A percentile compares a stretch with the other conserved stretches of the same genome.
These are phyloP conservation scores for Cudoniella acicularis DNA, from an alignment of 495 filamentous ascomycete genomes.

Conservation along the genomic window DNA sequence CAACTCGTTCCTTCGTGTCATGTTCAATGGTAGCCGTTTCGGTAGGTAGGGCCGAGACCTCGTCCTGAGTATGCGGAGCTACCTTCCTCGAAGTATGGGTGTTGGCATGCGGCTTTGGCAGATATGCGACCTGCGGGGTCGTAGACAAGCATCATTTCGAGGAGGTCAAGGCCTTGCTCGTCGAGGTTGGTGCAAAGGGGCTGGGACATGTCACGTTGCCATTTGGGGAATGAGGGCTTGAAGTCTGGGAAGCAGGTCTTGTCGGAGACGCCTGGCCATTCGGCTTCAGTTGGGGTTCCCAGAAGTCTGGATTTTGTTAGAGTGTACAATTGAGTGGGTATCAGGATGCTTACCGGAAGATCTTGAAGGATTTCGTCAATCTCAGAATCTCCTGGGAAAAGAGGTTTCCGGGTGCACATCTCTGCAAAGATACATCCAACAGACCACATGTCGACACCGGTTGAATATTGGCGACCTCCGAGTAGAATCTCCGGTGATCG, in stretches of 20 bases:
- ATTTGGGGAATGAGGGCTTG: slow-evolving; percentile 96
- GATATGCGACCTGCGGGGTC: slow-evolving; percentile 92
- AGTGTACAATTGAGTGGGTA: neutral
- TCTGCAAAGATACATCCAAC: slow-evolving; percentile 98
- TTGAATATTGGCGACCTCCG: slow-evolving; percentile 95
- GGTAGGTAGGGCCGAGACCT: slow-evolving; percentile 27
- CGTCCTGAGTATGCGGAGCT: slow-evolving; percentile 33
- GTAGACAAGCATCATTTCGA: slow-evolving; percentile 91
- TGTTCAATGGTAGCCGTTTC: slow-evolving; percentile 35
- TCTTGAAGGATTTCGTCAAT: slow-evolving; percentile 99
- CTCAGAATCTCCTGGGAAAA: slow-evolving; percentile 97
- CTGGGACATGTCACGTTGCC: slow-evolving; percentile 66
- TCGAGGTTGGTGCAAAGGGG: slow-evolving; percentile 49
- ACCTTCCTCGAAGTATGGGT: slow-evolving; percentile 86
- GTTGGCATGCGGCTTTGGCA: slow-evolving; percentile 88
- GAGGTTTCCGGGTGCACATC: slow-evolving; percentile 97
- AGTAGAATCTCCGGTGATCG: slow-evolving; percentile 96
- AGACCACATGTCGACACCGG: slow-evolving; percentile 99
- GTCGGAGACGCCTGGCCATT: slow-evolving; percentile 80
- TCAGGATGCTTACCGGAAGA: slow-evolving; percentile 71
- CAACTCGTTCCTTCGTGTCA: neutral
- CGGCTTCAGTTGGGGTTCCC: slow-evolving; percentile 82
- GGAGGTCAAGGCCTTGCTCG: slow-evolving; percentile 81
- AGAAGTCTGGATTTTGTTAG: slow-evolving; percentile 60
- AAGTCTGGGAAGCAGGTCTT: slow-evolving; percentile 92